Base-by-base conservation (phyloP, 208 protist species). In the Acanthamoeba rhysodes region DNA sequence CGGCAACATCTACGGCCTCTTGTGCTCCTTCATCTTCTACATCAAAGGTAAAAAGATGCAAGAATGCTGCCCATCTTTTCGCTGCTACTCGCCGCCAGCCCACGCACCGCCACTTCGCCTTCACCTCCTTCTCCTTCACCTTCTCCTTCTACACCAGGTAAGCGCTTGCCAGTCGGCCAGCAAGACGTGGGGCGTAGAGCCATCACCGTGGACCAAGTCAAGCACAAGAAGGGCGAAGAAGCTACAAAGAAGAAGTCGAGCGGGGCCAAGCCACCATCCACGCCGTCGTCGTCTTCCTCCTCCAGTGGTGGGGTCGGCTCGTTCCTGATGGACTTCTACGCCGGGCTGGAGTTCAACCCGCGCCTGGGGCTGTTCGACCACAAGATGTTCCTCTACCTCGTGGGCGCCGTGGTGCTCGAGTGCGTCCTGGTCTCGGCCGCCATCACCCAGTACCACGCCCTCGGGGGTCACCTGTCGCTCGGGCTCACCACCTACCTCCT, bases 381-480 rank as follows among this genome's bases (percentile, higher is more conserved):
- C 34, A 80, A 80, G 72, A 80, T 80, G 72, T 80, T 37, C 34
- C 72, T 80, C 34, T 80, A 80, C 37, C 72, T 80, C 16, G 72
- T 80, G 72, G 72, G 72, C 37, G 72, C 72, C 34, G 72, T 80
- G 16, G 41, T 80, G 16, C 29, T 80, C 34, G 72, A 80, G 72
- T 48, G 29, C 34, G 72, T 80, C 34, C 72, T 80, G 29, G 16
- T 80, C 16, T 50, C 34, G 16, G 72, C 72, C 22, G 72, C 72
- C 34, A 50, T 80, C 62, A 68, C 16, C 6, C 37, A 50, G 72
- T 48, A 80, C 32, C 72, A 50, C 72, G 72, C 32, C 24, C 32
- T 37, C 18, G 72, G 34, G 24, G 41, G 41, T 8, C 34, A 20
- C 0, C 29, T 80, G 16, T 50, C 72, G 72, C 37, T 37, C 34